Conservation (phyloP, 2,329 filamentous ascomycete species). For the Exophiala aquamarina region DNA sequence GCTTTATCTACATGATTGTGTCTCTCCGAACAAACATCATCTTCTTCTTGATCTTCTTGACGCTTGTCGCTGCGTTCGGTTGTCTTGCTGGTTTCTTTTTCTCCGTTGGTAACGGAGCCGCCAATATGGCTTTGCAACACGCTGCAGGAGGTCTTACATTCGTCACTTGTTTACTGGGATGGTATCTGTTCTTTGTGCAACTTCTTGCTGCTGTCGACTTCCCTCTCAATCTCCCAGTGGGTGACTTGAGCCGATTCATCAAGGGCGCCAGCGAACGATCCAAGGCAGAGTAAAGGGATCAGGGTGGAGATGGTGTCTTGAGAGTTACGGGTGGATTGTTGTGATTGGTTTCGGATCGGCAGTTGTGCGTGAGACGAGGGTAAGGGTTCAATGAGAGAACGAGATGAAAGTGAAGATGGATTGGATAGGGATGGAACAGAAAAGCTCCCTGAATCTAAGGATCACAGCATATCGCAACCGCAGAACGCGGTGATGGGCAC, state of each 20-base stretch:
- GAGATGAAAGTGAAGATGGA: not conserved
- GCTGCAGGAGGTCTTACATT: conserved; percentile 53
- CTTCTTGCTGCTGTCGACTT: conserved; percentile 59
- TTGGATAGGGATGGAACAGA: too few relatives aligned
- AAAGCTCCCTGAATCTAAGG: too few relatives aligned
- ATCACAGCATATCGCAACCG: too few relatives aligned
- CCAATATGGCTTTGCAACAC: conserved; percentile 14
- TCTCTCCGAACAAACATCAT: conserved; percentile 70
- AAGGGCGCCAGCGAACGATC: conserved; percentile 28
- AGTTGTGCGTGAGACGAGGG: too few relatives aligned
- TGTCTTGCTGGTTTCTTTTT: conserved; percentile 53
- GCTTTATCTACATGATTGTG: conserved; percentile 67
- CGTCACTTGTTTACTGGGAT: conserved; percentile 51
- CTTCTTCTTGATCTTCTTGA: conserved; percentile 69
- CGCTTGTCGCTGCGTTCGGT: conserved; percentile 59
- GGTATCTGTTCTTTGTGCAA: conserved; percentile 59
- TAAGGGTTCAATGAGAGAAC: not conserved
- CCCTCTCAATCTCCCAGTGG: conserved; percentile 56
- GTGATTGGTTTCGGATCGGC: not conserved
- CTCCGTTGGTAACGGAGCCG: conserved; percentile 12
- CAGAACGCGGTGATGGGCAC: too few relatives aligned
- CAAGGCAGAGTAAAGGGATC: conserved; percentile 20
- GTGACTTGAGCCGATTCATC: conserved; percentile 54
- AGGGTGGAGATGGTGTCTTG: not conserved
- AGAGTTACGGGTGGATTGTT: not conserved